These are phyloP conservation scores for Actinomortierella ambigua DNA, from an alignment of 371 early-diverging fungal genomes.

Conservation along the genomic window DNA sequence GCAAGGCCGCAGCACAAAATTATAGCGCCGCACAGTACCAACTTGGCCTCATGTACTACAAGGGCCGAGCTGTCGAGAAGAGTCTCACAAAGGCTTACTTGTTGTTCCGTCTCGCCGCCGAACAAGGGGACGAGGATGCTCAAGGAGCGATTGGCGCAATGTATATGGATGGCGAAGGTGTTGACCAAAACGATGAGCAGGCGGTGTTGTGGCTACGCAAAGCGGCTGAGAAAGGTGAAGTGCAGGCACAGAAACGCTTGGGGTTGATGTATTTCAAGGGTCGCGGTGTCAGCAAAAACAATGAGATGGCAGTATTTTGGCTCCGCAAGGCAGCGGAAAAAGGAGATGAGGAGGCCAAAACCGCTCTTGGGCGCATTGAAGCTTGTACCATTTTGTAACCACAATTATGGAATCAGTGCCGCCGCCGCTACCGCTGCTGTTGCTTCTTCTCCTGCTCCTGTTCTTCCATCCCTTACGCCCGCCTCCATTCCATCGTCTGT, in stretches of 20 bases:
- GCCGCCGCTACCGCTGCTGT: too few relatives aligned
- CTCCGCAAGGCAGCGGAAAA: too few relatives aligned
- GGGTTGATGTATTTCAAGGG: conserved; percentile 88
- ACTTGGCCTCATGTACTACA: conserved; percentile 84
- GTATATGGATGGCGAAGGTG: conserved; percentile 79
- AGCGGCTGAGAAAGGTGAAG: conserved; percentile 66
- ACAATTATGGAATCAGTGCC: too few relatives aligned
- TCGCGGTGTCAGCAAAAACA: conserved; percentile 69
- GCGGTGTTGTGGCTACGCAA: conserved; percentile 74
- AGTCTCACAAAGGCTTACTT: conserved; percentile 60
- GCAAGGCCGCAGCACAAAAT: conserved; percentile 61
- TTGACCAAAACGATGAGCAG: conserved; percentile 54
- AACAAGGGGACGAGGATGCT: conserved; percentile 79
- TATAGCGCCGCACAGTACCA: conserved; percentile 82
- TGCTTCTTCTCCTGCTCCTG: too few relatives aligned
- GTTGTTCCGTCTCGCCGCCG: conserved; percentile 73
- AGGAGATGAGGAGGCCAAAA: too few relatives aligned
- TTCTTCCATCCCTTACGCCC: too few relatives aligned
- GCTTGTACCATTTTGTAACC: too few relatives aligned
- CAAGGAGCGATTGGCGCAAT: conserved; percentile 82
- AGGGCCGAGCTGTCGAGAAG: conserved; percentile 76
- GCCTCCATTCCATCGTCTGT: too few relatives aligned
- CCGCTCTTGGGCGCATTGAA: too few relatives aligned
- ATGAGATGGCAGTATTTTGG: background rate
- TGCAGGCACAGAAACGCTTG: conserved; percentile 53